A percentile compares a stretch with the other conserved stretches of the same genome.
Evolutionary conservation across 495 filamentous ascomycete genomes (phyloP).

Genomic region (Penicillium maclennaniae): DNA sequence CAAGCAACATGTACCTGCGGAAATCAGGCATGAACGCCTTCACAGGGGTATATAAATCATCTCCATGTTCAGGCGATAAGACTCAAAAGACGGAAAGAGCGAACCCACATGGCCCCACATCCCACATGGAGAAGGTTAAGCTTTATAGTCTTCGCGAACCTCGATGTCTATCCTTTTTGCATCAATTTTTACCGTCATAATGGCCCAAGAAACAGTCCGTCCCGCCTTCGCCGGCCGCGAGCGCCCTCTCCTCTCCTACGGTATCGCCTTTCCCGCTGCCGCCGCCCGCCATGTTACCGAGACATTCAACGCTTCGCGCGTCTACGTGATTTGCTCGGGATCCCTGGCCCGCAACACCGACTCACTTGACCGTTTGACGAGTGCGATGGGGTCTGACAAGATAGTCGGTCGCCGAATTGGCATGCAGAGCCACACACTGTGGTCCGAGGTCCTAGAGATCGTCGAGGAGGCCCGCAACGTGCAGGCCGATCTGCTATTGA

Average conservation of each 20-base stretch:
- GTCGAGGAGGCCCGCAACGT: slow-evolving; percentile 43
- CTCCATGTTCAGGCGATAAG: too few relatives aligned
- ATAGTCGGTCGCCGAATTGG: slow-evolving; percentile 52
- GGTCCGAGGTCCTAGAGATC: slow-evolving; percentile 56
- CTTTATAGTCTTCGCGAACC: slow-evolving; percentile 2
- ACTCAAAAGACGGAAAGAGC: background rate
- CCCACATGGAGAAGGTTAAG: slow-evolving; percentile 16
- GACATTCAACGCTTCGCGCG: slow-evolving; percentile 49
- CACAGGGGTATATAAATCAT: too few relatives aligned
- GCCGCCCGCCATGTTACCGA: slow-evolving; percentile 45
- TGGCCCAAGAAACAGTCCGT: slow-evolving; percentile 35
- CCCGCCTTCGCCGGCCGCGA: slow-evolving; percentile 36
- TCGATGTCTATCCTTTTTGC: background rate
- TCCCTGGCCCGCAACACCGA: slow-evolving; percentile 54
- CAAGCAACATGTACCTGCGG: too few relatives aligned
- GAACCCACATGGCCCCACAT: slow-evolving; percentile 17
- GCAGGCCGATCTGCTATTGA: slow-evolving; percentile 54
- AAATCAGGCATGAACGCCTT: too few relatives aligned
- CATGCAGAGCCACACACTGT: slow-evolving; percentile 57
- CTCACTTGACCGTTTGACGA: slow-evolving; percentile 39
- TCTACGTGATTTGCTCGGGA: slow-evolving; percentile 60
- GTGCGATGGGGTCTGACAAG: slow-evolving; percentile 39
- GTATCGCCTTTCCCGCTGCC: slow-evolving; percentile 48
- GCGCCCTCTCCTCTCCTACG: slow-evolving; percentile 46
- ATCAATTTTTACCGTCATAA: background rate